Conservation (phyloP, 1,139 yeast species). For the Sugiyamaella japonica region DNA sequence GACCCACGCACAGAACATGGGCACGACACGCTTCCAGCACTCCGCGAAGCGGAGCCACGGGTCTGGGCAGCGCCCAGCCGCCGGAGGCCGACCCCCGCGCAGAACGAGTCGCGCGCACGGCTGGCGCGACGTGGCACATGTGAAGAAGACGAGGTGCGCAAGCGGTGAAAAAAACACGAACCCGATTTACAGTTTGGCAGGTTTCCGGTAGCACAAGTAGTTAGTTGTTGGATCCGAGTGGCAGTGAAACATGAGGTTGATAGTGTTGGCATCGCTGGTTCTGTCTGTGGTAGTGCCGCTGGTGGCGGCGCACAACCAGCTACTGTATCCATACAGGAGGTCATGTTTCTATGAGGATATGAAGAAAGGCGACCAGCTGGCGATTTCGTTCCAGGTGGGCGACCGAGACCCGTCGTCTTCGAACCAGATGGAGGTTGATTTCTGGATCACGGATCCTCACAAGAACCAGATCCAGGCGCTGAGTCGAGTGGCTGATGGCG, state of each 20-base stretch:
- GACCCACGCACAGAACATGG: too few relatives aligned
- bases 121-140: conserved; percentile 15
- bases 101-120: conserved; percentile 4
- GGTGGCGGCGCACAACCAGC: conserved; percentile 68
- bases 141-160: conserved; percentile 3
- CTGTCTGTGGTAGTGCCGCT: background rate
- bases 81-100: too few relatives aligned
- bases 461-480: conserved; percentile 55
- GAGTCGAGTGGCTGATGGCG: conserved; percentile 75
- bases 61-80: too few relatives aligned
- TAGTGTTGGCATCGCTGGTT: background rate
- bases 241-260: conserved; percentile 3
- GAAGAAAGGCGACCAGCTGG: conserved; percentile 80
- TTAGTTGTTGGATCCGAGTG: background rate
- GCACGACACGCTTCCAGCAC: too few relatives aligned
- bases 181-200: background rate
- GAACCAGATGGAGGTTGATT: conserved; percentile 77
- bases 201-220: too few relatives aligned
- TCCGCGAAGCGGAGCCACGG: too few relatives aligned
- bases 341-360: conserved; percentile 86
- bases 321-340: conserved; percentile 80
- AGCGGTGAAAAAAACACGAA: background rate
- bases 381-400: conserved; percentile 91
- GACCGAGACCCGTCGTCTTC: conserved; percentile 79
- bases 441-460: conserved; percentile 60